Conservation (phyloP, 2,329 filamentous ascomycete species). For the Colletotrichum neosansevieriae region DNA sequence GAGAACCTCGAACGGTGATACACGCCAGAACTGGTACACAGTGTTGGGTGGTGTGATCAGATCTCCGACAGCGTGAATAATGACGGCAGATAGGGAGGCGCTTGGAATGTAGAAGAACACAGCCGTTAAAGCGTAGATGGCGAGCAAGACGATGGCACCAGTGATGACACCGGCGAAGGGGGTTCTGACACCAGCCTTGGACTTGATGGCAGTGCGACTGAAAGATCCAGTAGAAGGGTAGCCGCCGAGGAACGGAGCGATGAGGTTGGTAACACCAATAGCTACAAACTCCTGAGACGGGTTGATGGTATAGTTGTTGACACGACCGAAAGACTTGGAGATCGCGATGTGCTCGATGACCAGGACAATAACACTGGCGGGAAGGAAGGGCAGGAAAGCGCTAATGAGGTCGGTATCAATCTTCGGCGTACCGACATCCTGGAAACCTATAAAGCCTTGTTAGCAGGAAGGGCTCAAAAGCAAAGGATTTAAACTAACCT, state of each 20-base stretch:
- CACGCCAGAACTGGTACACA: constrained; percentile 94
- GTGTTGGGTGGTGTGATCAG: constrained; percentile 92
- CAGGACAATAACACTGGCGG: constrained; percentile 91
- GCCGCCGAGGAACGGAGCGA: constrained; percentile 91
- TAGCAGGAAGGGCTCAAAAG: background rate
- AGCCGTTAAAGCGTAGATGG: constrained; percentile 87
- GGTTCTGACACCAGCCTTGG: constrained; percentile 93
- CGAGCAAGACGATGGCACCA: constrained; percentile 84
- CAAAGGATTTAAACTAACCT: constrained; percentile 58
- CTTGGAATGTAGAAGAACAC: constrained; percentile 96
- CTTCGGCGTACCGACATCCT: constrained; percentile 79
- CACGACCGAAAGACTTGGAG: constrained; percentile 93
- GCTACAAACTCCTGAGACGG: constrained; percentile 96
- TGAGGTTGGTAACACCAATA: constrained; percentile 89
- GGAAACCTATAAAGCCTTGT: constrained; percentile 70
- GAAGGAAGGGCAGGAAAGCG: constrained; percentile 78
- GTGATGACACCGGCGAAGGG: constrained; percentile 93
- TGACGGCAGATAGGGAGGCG: constrained; percentile 84
- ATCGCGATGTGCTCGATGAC: constrained; percentile 98
- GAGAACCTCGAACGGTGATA: constrained; percentile 88
- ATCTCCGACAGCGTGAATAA: constrained; percentile 95
- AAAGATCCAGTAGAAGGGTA: constrained; percentile 97
- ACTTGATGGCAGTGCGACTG: constrained; percentile 95
- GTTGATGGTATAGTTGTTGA: constrained; percentile 97
- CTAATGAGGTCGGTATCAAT: constrained; percentile 76